Conservation (phyloP, 2,329 filamentous ascomycete species). For the Colletotrichum camelliae region DNA sequence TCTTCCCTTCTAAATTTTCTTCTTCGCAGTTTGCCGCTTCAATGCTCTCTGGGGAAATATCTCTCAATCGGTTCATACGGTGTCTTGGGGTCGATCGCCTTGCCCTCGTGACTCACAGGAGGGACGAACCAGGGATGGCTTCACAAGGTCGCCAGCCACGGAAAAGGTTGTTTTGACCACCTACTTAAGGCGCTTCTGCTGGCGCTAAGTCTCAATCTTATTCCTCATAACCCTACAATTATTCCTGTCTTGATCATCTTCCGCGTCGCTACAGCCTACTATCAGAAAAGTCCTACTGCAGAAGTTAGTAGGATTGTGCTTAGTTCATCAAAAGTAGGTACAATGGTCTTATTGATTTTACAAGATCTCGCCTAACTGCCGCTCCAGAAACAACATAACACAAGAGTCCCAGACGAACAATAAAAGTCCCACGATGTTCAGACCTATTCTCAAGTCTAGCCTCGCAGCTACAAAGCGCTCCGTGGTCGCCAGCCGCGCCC, state of each 20-base stretch:
- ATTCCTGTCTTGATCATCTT: accelerated
- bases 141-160: not conserved
- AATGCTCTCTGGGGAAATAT: not conserved
- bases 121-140: not conserved
- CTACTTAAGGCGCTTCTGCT: not conserved
- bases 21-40: too few species aligned
- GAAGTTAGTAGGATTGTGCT: not conserved
- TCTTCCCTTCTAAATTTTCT: too few species aligned
- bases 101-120: not conserved
- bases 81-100: too few species aligned
- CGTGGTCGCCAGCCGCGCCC: not conserved
- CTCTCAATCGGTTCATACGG: not conserved
- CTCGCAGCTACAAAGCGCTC: not conserved
- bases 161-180: not conserved
- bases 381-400: accelerated
- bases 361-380: accelerated
- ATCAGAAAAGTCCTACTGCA: not conserved
- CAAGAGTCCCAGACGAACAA: accelerated
- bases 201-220: too few species aligned
- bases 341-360: accelerated
- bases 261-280: not conserved
- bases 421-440: not conserved
- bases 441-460: not conserved
- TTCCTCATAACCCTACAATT: too few species aligned
- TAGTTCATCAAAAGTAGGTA: not conserved